These are phyloP conservation scores for Saccharomycopsis sp. DNA, from an alignment of 805 yeast species.

Conservation along the genomic window DNA sequence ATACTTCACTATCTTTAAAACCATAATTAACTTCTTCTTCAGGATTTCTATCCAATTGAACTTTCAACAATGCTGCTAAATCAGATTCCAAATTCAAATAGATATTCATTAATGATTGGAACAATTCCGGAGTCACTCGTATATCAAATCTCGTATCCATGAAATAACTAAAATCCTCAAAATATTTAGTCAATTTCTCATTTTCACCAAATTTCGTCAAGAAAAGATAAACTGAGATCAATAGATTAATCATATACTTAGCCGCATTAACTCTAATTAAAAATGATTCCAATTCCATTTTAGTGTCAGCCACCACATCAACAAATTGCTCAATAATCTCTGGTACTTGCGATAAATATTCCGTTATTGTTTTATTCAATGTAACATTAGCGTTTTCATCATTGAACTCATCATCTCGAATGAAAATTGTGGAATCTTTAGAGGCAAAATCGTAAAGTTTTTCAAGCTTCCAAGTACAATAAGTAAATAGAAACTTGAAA, in stretches of 20 bases:
- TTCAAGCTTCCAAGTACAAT: conserved; percentile 20
- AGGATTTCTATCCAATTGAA: conserved; percentile 43
- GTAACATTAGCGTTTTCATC: conserved; percentile 7
- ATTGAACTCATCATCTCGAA: not conserved
- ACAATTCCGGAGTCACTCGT: conserved; percentile 20
- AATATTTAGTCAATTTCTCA: conserved; percentile 19
- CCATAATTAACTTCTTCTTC: conserved; percentile 43
- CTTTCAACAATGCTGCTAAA: conserved; percentile 31
- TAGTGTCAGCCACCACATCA: not conserved
- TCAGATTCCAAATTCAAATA: conserved; percentile 45
- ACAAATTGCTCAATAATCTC: conserved; percentile 8
- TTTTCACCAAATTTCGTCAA: conserved; percentile 27
- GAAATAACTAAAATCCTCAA: conserved; percentile 17
- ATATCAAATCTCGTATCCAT: conserved; percentile 6
- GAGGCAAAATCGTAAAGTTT: conserved; percentile 25
- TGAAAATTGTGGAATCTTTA: not conserved
- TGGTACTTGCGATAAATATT: conserved; percentile 1
- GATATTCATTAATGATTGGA: conserved; percentile 32
- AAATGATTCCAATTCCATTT: not conserved
- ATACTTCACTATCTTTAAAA: not conserved
- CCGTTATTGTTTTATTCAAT: not conserved
- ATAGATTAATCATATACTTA: conserved; percentile 27
- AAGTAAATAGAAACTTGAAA: conserved; percentile 15
- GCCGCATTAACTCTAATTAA: conserved; percentile 9
- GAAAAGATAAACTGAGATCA: conserved; percentile 32